Evolutionary conservation across 148 eudicot genomes (phyloP).

Genomic region (Rhododendron vialii): DNA sequence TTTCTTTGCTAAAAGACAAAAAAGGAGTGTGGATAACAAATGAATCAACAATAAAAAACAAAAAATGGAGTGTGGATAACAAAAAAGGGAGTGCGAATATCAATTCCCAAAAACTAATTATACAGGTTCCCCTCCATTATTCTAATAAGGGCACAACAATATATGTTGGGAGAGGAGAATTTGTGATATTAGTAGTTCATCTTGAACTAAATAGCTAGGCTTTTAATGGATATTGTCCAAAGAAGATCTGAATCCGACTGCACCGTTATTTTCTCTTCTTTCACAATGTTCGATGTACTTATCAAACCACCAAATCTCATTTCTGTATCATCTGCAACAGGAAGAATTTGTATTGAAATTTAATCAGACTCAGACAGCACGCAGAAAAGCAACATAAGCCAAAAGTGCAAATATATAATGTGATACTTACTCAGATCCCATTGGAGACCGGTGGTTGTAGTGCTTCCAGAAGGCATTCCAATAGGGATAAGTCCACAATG

Average conservation of each 20-base stretch:
- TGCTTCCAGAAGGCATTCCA: slow-evolving; percentile 49
- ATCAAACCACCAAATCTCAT: slow-evolving; percentile 84
- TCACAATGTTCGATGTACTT: slow-evolving; percentile 84
- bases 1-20: too few relatives aligned
- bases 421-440: slow-evolving; percentile 78
- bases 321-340: slow-evolving; percentile 60
- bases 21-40: too few relatives aligned
- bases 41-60: too few relatives aligned
- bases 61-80: too few relatives aligned
- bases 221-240: slow-evolving; percentile 85
- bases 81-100: too few relatives aligned
- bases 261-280: slow-evolving; percentile 57
- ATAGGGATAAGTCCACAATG: slow-evolving; percentile 94
- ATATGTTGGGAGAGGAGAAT: slow-evolving; percentile 8
- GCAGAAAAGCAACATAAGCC: not conserved
- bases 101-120: not conserved
- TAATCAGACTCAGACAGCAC: not conserved
- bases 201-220: not conserved
- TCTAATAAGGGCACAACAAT: not conserved
- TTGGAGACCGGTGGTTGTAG: slow-evolving; percentile 78
- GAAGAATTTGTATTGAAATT: not conserved
- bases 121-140: not conserved
- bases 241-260: slow-evolving; percentile 80
- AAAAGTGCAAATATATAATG: not conserved
- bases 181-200: not conserved